A percentile compares a stretch with the other conserved stretches of the same genome.
Conservation (phyloP, 2,329 filamentous ascomycete species). For the Colletotrichum ledebouriae region DNA sequence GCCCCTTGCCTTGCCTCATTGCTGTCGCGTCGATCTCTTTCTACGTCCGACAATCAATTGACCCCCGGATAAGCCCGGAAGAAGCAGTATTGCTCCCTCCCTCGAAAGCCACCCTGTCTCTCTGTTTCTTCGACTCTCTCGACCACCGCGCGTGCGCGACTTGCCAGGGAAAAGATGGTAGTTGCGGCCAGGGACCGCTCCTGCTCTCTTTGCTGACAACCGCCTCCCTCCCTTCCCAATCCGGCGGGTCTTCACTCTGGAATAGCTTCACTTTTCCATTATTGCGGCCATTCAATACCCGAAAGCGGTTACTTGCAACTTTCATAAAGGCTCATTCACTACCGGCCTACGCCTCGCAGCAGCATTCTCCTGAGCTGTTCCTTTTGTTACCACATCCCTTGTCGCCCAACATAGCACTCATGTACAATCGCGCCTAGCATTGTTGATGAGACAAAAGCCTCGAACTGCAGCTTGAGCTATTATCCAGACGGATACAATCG, state of each 20-base stretch:
- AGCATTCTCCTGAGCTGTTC: constrained; percentile 4
- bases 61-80: background rate
- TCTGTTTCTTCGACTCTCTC: background rate
- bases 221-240: constrained; percentile 39
- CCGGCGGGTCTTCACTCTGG: constrained; percentile 39
- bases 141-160: constrained; percentile 40
- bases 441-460: constrained; percentile 37
- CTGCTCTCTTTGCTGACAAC: constrained; percentile 41
- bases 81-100: constrained; percentile 15
- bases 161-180: constrained; percentile 38
- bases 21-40: constrained; percentile 20
- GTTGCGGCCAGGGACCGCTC: constrained; percentile 39
- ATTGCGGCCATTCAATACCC: background rate
- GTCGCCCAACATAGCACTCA: constrained; percentile 35
- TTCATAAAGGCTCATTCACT: constrained; percentile 25
- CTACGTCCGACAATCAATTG: constrained; percentile 10
- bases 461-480: constrained; percentile 10
- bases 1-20: constrained; percentile 21
- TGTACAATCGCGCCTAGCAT: constrained; percentile 28
- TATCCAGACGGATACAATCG: constrained; percentile 1
- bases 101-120: background rate
- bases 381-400: constrained; percentile 33
- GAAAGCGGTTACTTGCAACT: constrained; percentile 24
- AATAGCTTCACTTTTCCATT: constrained; percentile 39
- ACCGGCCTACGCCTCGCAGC: constrained; percentile 2